These are phyloP conservation scores for Violaceomyces palustris DNA, from an alignment of 1,284 basidiomycete genomes.

Conservation along the genomic window DNA sequence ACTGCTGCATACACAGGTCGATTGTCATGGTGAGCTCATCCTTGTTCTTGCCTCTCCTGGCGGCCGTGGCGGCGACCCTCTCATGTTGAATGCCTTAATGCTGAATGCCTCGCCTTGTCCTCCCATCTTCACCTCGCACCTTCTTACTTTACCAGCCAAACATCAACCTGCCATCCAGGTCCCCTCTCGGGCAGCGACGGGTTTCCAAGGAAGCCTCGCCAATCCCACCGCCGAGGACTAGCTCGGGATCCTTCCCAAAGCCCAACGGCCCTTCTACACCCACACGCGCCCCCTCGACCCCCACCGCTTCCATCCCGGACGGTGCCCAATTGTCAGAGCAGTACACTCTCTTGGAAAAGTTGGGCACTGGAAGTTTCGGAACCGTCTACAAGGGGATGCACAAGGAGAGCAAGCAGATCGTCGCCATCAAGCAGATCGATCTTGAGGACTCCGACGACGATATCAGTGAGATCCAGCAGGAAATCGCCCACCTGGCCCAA, in stretches of 20 bases:
- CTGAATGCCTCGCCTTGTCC: too few relatives aligned
- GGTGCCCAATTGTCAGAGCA: conserved; percentile 54
- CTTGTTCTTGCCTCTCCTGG: too few relatives aligned
- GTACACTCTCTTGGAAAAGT: conserved; percentile 87
- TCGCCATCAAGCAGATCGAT: conserved; percentile 93
- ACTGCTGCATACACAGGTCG: too few relatives aligned
- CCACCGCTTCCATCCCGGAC: conserved; percentile 20
- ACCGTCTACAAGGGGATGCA: conserved; percentile 89
- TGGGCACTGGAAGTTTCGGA: conserved; percentile 95
- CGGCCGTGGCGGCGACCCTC: too few relatives aligned
- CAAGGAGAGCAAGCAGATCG: conserved; percentile 84
- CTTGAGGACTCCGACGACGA: conserved; percentile 55
- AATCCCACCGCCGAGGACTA: conserved; percentile 19
- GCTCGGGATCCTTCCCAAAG: conserved; percentile 7
- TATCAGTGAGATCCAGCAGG: conserved; percentile 72
- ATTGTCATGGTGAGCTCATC: too few relatives aligned
- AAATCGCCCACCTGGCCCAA: conserved; percentile 89
- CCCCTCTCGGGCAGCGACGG: conserved; percentile 31
- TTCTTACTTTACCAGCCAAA: too few relatives aligned
- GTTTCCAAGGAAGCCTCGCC: conserved; percentile 13
- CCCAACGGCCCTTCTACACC: conserved; percentile 21
- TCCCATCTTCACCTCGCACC: too few relatives aligned
- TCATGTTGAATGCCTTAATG: too few relatives aligned
- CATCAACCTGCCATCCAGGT: conserved; percentile 30
- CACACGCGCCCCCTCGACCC: conserved; percentile 11